Evolutionary conservation across 495 filamentous ascomycete genomes (phyloP).

Genomic region (Cercophora sp.): DNA sequence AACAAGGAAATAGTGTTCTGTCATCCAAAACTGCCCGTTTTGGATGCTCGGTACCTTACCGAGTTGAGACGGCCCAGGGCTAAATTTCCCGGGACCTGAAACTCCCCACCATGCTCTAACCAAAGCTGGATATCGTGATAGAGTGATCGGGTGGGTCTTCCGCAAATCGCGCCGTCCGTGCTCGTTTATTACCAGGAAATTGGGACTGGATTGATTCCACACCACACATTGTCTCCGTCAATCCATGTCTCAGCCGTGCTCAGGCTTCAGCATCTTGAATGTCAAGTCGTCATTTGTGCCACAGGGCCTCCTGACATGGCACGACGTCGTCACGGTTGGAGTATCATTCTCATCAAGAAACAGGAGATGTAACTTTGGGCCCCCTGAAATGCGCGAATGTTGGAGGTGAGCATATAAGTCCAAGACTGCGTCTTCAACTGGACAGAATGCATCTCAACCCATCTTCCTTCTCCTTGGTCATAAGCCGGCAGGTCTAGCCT

Average conservation of each 20-base stretch:
- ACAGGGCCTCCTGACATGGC: too few relatives aligned
- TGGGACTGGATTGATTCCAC: conserved; percentile 1
- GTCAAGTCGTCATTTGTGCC: too few relatives aligned
- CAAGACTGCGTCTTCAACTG: neutral
- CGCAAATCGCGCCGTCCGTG: neutral
- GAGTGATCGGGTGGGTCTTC: neutral
- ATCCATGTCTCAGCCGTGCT: neutral
- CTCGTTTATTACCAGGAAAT: neutral
- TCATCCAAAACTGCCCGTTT: conserved; percentile 1
- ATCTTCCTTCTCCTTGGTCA: too few relatives aligned
- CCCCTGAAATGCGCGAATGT: too few relatives aligned
- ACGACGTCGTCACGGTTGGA: too few relatives aligned
- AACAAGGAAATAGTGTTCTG: conserved; percentile 2
- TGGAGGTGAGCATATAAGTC: too few relatives aligned
- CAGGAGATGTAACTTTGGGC: too few relatives aligned
- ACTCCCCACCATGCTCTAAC: neutral
- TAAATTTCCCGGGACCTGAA: neutral
- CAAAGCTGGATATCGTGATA: neutral
- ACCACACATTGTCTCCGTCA: neutral
- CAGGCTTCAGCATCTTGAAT: neutral
- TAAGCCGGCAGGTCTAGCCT: too few relatives aligned
- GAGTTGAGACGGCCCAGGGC: neutral
- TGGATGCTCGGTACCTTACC: neutral
- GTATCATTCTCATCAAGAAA: too few relatives aligned
- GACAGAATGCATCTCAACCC: too few relatives aligned